These are phyloP conservation scores for Choanephora cucurbitarum DNA, from an alignment of 371 early-diverging fungal genomes.

Conservation along the genomic window DNA sequence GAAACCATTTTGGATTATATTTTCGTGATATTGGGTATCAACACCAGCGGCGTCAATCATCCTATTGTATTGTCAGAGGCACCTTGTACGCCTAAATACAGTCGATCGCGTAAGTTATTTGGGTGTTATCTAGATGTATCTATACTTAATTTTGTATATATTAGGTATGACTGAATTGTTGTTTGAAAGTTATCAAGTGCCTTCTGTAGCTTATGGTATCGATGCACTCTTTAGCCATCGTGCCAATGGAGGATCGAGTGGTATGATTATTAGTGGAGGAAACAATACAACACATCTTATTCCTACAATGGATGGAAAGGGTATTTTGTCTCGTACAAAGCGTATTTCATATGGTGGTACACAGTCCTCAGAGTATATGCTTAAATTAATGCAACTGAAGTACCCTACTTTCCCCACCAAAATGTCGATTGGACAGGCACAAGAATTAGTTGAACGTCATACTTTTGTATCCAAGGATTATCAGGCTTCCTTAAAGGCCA, in stretches of 20 bases:
- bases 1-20: slow-evolving; percentile 85
- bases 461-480: slow-evolving; percentile 79
- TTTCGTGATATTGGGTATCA: slow-evolving; percentile 79
- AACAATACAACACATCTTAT: slow-evolving; percentile 76
- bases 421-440: slow-evolving; percentile 73
- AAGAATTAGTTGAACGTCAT: slow-evolving; percentile 67
- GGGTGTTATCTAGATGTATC: too few relatives aligned
- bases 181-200: slow-evolving; percentile 83
- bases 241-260: slow-evolving; percentile 61
- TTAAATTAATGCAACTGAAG: slow-evolving; percentile 86
- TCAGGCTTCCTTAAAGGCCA: slow-evolving; percentile 56
- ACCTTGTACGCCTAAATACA: slow-evolving; percentile 71
- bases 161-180: slow-evolving; percentile 82
- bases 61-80: slow-evolving; percentile 89
- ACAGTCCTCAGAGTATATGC: slow-evolving; percentile 76
- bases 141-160: too few relatives aligned
- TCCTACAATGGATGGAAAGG: slow-evolving; percentile 68
- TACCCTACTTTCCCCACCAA: slow-evolving; percentile 88
- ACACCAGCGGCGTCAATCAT: slow-evolving; percentile 64
- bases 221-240: slow-evolving; percentile 85
- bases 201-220: slow-evolving; percentile 82
- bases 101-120: slow-evolving; percentile 70
- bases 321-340: slow-evolving; percentile 59
- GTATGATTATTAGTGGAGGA: slow-evolving; percentile 76
- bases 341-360: slow-evolving; percentile 44